These are phyloP conservation scores for Allantophomopsis lycopodina DNA, from an alignment of 2,329 filamentous ascomycete genomes.

Conservation along the genomic window DNA sequence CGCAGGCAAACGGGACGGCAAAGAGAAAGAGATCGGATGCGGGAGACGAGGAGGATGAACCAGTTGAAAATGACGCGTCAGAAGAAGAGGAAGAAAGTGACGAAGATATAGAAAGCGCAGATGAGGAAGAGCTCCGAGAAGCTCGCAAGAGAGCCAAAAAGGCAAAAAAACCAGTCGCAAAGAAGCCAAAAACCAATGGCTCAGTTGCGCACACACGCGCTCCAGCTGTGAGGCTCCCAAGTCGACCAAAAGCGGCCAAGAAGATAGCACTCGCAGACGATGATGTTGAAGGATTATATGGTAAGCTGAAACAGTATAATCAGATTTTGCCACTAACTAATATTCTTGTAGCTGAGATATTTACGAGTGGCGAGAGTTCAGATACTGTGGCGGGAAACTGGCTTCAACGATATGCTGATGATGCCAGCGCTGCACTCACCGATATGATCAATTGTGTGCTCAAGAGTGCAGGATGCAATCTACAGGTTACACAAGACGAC, in stretches of 20 bases:
- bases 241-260: constrained; percentile 18
- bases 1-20: constrained; percentile 25
- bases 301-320: constrained; percentile 5
- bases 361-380: constrained; percentile 40
- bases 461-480: constrained; percentile 65
- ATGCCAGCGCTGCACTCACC: constrained; percentile 39
- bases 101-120: constrained; percentile 24
- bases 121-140: constrained; percentile 29
- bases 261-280: constrained; percentile 30
- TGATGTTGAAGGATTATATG: constrained; percentile 13
- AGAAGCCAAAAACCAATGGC: constrained; percentile 52
- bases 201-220: constrained; percentile 38
- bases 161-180: constrained; percentile 41
- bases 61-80: constrained; percentile 30
- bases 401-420: constrained; percentile 40
- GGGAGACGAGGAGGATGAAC: constrained; percentile 31
- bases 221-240: constrained; percentile 27
- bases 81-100: constrained; percentile 25
- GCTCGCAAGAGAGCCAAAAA: constrained; percentile 20
- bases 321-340: constrained; percentile 10
- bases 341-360: constrained; percentile 39
- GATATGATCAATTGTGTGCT: constrained; percentile 56
- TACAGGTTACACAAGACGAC: constrained; percentile 67
- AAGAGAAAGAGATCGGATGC: constrained; percentile 41
- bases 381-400: constrained; percentile 46